Evolutionary conservation across 2,329 filamentous ascomycete species (phyloP).

Genomic region (Arthrobotrys musiformis): DNA sequence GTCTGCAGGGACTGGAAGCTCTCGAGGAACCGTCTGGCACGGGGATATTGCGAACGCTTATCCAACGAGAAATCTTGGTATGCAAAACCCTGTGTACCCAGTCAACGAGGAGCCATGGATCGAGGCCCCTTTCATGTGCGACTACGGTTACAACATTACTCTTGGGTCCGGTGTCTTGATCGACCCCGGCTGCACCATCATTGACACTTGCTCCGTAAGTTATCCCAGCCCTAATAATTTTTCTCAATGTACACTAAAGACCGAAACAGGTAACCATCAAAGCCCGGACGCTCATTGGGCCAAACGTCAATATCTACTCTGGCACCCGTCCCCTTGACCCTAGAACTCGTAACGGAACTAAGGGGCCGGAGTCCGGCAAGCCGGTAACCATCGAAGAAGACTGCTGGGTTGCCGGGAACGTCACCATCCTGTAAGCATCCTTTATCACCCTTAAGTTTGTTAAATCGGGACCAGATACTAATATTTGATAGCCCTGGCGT

Average conservation of each 20-base stretch:
- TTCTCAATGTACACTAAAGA: constrained; percentile 22
- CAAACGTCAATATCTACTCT: constrained; percentile 87
- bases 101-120: constrained; percentile 65
- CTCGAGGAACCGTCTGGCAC: constrained; percentile 42
- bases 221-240: neutral
- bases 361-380: constrained; percentile 76
- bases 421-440: constrained; percentile 67
- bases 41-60: constrained; percentile 46
- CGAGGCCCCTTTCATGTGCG: constrained; percentile 88
- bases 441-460: neutral
- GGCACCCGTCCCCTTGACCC: constrained; percentile 78
- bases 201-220: constrained; percentile 77
- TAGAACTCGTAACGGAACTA: constrained; percentile 77
- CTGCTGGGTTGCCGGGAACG: constrained; percentile 73
- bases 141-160: constrained; percentile 94
- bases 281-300: constrained; percentile 72
- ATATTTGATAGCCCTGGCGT: constrained; percentile 64
- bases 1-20: constrained; percentile 53
- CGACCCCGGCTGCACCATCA: constrained; percentile 82
- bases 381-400: constrained; percentile 81
- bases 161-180: constrained; percentile 88
- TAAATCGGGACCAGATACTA: constrained; percentile 11
- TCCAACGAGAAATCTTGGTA: constrained; percentile 43
- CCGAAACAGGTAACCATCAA: constrained; percentile 60
- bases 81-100: constrained; percentile 50